Base-by-base conservation (phyloP, 495 filamentous ascomycete species). In the Trypethelium eluteriae region DNA sequence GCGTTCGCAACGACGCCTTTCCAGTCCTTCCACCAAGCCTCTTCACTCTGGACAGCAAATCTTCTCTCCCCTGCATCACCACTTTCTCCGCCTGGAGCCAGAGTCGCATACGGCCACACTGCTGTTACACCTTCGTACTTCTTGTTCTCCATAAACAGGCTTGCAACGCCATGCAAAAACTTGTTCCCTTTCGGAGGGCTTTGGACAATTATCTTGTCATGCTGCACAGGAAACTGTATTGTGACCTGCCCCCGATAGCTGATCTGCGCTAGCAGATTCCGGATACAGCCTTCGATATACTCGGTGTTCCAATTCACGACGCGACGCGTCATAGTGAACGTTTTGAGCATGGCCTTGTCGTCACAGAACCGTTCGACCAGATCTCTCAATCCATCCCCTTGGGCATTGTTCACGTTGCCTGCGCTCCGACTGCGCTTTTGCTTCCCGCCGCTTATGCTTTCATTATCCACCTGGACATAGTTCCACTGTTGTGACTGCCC, bases 1-100 rank as follows among this genome's bases (percentile, higher is more conserved):
- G 79, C 79, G 64, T 75, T 76, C 38, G 73, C 74, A 56, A 81
- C 76, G 2, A 77, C 73, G 39, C 79, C 79, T 62, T 70, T 76
- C 80, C 81, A 83, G 63, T 82, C 79, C 61, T 75, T 72, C 78
- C 81, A 84, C 82, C 82, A 84, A 0, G 71, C 74, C 70, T 84
- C 80, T 73, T 85, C 82, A 14, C 75, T 81, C 70, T 82, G 80
- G 25, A 83, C 79, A 2, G 73, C 74, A 66, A 78, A 82, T 18
- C 38, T 49, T 1, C 69, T 67, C 7, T 59, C 53, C 36, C 53
- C 53, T 35, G 11, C 53, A 2, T 14, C 18, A 5, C 56, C 63
- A 4, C 62, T 16, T 4, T 62, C 63, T 36, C 56, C 56, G 14
- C 63, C 62, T 18, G 69, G 69, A n/a, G 68, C 41, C 53, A 59